A percentile compares a stretch with the other conserved stretches of the same genome.
These are phyloP conservation scores for Phialophora verrucosa DNA, from an alignment of 2,329 filamentous ascomycete species.

Conservation along the genomic window DNA sequence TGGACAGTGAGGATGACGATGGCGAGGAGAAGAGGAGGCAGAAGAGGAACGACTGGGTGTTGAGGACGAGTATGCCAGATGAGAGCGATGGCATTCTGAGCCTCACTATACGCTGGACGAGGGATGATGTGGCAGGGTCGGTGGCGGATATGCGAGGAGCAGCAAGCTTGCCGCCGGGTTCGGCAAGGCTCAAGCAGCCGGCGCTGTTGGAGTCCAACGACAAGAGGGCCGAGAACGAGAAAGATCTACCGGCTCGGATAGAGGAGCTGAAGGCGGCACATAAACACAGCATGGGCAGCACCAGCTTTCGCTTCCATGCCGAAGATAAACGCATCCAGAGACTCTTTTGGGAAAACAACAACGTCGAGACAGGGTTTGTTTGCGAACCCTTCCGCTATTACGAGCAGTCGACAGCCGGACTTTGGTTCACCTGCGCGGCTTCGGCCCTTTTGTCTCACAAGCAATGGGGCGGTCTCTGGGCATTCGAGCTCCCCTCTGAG, in stretches of 20 bases:
- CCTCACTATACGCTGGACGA: conserved; percentile 62
- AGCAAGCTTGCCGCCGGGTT: conserved; percentile 64
- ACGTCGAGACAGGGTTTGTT: conserved; percentile 37
- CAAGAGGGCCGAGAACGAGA: conserved; percentile 26
- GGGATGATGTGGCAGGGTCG: conserved; percentile 31
- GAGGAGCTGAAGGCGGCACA: conserved; percentile 38
- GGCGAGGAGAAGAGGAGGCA: conserved; percentile 41
- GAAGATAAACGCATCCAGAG: conserved; percentile 38
- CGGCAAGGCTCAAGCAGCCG: conserved; percentile 49
- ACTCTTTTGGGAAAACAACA: conserved; percentile 40
- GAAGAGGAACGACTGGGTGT: conserved; percentile 53
- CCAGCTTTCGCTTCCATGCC: conserved; percentile 41
- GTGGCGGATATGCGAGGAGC: conserved; percentile 61
- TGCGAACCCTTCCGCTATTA: conserved; percentile 28
- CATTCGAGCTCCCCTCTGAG: conserved; percentile 39
- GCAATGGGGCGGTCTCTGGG: conserved; percentile 37
- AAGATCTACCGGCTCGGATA: conserved; percentile 36
- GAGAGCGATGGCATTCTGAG: conserved; percentile 67
- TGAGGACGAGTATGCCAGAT: conserved; percentile 62
- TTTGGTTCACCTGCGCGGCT: conserved; percentile 42
- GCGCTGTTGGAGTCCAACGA: conserved; percentile 27
- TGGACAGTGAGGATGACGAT: conserved; percentile 39
- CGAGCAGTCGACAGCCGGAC: conserved; percentile 28
- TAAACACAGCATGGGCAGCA: conserved; percentile 36
- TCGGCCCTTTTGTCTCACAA: conserved; percentile 38